Evolutionary conservation across 2,329 filamentous ascomycete species (phyloP), one percentile per base, ranked within the genome.

Genomic region (Aspergillus phoenicis): DNA sequence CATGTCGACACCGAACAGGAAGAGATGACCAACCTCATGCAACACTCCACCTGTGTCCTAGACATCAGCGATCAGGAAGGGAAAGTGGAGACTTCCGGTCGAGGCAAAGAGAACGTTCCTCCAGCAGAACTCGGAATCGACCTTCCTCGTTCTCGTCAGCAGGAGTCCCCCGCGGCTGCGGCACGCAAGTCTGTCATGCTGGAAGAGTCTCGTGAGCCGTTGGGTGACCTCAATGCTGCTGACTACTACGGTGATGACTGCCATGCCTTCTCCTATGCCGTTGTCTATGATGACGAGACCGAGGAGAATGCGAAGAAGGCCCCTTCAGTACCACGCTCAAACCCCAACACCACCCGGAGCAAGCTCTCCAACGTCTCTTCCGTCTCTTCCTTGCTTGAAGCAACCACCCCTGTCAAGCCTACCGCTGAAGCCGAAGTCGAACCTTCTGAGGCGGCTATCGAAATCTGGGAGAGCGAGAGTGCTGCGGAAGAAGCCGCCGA

Each of bases 101-200:
- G 87, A 33, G 91, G 92, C 71, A 99, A 99, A 82, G 94, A 99
- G 81, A 99, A 99, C 72, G 87, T 97, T 17, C 91, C 94, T 4
- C 94, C 94, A 2, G 74, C 72, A 7, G 77, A 79, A 41, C 56
- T 74, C n/a, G 87, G 90, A 49, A 75, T 89, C 41, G 86, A 85
- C 28, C 84, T 89, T 70, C 87, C 85, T 8, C 68, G 68, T 30
- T 63, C 71, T 17, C 60, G 70, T 26, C 63, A 69, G 58, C 64
- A 58, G 53, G 58, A 61, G 26, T 64, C 68, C 10, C 59, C 66
- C 22, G 64, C 71, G 8, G 58, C 68, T 5, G 68, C 71, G 15
- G 68, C 69, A 11, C 73, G 75, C 38, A 77, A 77, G 39, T 84
- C 87, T 53, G 81, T 83, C 60, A 88, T 88, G 81, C 73, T 85